Percentiles rank a stretch among this genome's conserved stretches.
Conservation (phyloP, 352 stramenopile species). For the Saprolegnia diclina region DNA sequence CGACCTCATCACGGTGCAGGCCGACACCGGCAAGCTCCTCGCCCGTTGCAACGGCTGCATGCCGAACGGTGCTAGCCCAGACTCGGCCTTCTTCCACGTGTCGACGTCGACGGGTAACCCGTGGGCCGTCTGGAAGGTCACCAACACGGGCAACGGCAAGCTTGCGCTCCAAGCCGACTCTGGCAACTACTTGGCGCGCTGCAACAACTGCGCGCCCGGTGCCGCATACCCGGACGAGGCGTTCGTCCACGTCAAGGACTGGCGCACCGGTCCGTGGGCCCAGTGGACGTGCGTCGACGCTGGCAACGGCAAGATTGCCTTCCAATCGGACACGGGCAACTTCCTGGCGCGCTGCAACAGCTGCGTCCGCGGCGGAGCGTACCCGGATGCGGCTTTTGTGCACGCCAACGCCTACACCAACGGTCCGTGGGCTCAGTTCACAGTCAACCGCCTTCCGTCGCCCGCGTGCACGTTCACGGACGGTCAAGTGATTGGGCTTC, state of each 20-base stretch:
- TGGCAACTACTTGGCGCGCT: constrained; percentile 18
- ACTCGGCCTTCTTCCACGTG: constrained; percentile 16
- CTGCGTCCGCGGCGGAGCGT: neutral
- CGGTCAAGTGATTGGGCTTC: neutral
- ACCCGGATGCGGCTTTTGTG: neutral
- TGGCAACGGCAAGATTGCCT: constrained; percentile 19
- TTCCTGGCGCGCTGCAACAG: constrained; percentile 19
- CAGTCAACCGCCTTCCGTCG: too few relatives aligned
- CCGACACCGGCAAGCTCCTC: constrained; percentile 19
- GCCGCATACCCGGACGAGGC: neutral
- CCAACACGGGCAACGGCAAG: constrained; percentile 19
- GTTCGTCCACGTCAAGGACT: neutral
- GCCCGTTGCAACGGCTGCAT: constrained; percentile 14
- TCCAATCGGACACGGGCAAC: constrained; percentile 6
- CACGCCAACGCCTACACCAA: neutral
- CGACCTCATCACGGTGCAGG: constrained; percentile 11
- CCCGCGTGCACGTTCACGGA: neutral
- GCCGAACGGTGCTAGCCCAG: neutral
- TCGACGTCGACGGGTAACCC: neutral
- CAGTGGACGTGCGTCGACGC: constrained; percentile 10
- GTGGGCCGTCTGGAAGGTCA: constrained; percentile 11
- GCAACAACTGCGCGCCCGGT: constrained; percentile 17
- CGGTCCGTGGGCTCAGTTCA: too few relatives aligned
- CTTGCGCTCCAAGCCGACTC: constrained; percentile 16
- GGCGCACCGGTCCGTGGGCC: constrained; percentile 2